phyloP scores from a whole-genome alignment of 129 eudicot species.

The sunflower (Helianthus annuus) region HanXRQr2.0-SUNRISE NC_035442.2:169648157-169648656 shows the following conservation, averaged over 20 bases:
- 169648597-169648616: too few species aligned
- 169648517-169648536: conserved; percentile 1
- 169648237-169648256: not conserved
- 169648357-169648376: not conserved
- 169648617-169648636: too few species aligned
- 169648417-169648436: not conserved
- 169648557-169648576: conserved; percentile 6
- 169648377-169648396: not conserved
- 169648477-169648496: conserved; percentile 18
- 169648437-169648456: not conserved
- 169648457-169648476: conserved; percentile 12
- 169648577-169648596: too few species aligned
- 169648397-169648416: too few species aligned
- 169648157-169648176: too few species aligned
- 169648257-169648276: not conserved
- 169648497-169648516: conserved; percentile 8
- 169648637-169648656: too few species aligned
- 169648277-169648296: too few species aligned
- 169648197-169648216: too few species aligned
- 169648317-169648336: not conserved
- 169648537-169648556: conserved; percentile 9
- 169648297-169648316: not conserved
- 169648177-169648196: too few species aligned
- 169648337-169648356: not conserved
- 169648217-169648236: too few species aligned